Evolutionary conservation across 169 alveolate genomes (phyloP), one percentile per base, ranked within the genome.

Genomic region (Plasmodium coatneyi): DNA sequence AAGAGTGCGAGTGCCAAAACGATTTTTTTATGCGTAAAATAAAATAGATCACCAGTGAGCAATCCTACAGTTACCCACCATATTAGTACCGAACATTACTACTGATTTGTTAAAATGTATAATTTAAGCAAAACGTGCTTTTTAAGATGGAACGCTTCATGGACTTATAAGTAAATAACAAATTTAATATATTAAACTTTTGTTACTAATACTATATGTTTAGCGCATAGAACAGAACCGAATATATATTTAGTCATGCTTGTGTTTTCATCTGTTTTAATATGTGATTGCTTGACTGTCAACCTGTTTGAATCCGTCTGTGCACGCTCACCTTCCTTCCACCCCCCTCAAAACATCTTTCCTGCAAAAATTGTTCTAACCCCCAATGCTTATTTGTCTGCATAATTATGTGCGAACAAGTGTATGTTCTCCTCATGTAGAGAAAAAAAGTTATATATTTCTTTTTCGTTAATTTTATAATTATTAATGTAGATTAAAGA

Each of bases 101-200:
- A 78, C 19, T 54, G 52, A 52, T 71, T 39, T 54, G 46, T 70
- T 36, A 74, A 84, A 54, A 84, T 84, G 93, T 46, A 22, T 46
- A 84, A 89, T 43, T 66, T 89, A 80, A 89, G 91, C 32, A 80
- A 22, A 79, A 7, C 46, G 43, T 28, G 36, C 54, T 89, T 79
- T 66, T 39, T 79, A 89, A 89, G 94, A 80, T 80, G 90, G 87
- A 89, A 80, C 94, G 49, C 91, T 32, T 78, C 94, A n/a, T 89
- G 94, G 94, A 89, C 94, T 9, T 89, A 79, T 89, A 89, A 89
- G 94, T 89, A 89, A 89, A 89, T 60, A 78, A 80, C 28, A 80
- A 84, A 72, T 34, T 72, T 74, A 76, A 84, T 84, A 83, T 83
- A 71, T 83, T 32, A 36, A 74, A 74, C 30, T n/a, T 6, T 39